Evolutionary conservation across 805 yeast species (phyloP), one percentile per base, ranked within the genome.

Genomic region (Wickerhamomyces silvicola): DNA sequence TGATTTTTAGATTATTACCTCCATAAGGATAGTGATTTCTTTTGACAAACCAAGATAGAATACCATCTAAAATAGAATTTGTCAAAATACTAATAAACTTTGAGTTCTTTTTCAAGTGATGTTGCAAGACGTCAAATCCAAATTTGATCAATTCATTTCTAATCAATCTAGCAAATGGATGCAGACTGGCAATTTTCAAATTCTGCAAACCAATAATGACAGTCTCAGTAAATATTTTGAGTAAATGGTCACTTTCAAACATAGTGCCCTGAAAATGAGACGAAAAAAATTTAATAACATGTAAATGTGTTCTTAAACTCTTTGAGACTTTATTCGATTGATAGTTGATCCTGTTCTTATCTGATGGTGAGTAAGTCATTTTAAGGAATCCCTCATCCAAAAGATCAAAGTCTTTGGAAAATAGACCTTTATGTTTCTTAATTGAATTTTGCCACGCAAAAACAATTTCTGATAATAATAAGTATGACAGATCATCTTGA

Each of bases 321-420:
- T 66, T 60, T 5, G 70, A 64, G 1, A 78, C 75, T 3, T 53
- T 42, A 2, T 58, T 54, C 0, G 85, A 76, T 21, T 62, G 58
- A 38, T 70, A 73, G 33, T 72, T 71, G 7, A 79, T 67, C 6
- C 64, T 66, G 27, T 64, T 63, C 43, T 75, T 78, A 57, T 81
- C 78, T 28, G 94, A 78, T 9, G 98, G 97, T 1, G 87, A 62
- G 47, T 92, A 92, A 41, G 84, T 92, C 98, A 92, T 92, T 31
- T 66, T 68, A 41, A 72, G 60, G 54, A 66, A 79, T 34, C 79
- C 83, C 16, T 90, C 79, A 34, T 67, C 61, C 1, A 46, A 48
- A 6, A 74, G 52, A 52, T 87, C 94, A 41, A 60, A 59, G 6
- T 57, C 46, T 5, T 61, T 65, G 6, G 79, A 71, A 54, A 72